Evolutionary conservation across 2,329 filamentous ascomycete species (phyloP).

Genomic region (Cercospora sojina): DNA sequence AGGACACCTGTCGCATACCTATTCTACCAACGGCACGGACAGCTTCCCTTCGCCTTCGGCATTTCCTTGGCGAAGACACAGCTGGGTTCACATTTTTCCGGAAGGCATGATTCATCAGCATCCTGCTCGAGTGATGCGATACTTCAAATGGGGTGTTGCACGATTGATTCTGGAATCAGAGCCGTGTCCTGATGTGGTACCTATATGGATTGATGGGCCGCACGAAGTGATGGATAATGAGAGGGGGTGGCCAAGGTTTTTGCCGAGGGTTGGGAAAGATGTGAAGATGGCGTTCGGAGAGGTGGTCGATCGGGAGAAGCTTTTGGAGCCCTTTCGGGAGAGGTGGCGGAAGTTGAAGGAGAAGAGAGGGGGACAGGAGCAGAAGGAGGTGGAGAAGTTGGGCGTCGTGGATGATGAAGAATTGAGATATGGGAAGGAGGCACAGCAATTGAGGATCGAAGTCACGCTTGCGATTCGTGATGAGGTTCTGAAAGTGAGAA

Average conservation of each 20-base stretch:
- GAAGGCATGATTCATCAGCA: slow-evolving; percentile 94
- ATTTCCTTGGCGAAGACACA: slow-evolving; percentile 66
- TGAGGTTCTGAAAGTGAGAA: slow-evolving; percentile 76
- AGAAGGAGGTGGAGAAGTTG: slow-evolving; percentile 31
- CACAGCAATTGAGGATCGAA: slow-evolving; percentile 72
- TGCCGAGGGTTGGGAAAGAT: slow-evolving; percentile 71
- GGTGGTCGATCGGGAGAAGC: slow-evolving; percentile 66
- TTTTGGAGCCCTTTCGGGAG: slow-evolving; percentile 74
- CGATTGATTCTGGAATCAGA: slow-evolving; percentile 87
- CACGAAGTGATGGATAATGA: slow-evolving; percentile 86
- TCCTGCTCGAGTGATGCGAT: slow-evolving; percentile 74
- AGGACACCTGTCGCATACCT: slow-evolving; percentile 53
- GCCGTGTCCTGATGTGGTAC: slow-evolving; percentile 81
- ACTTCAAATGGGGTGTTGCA: slow-evolving; percentile 97
- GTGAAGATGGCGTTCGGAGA: slow-evolving; percentile 78
- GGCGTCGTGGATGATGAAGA: slow-evolving; percentile 66
- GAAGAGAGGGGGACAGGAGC: slow-evolving; percentile 45
- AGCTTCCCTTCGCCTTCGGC: slow-evolving; percentile 69
- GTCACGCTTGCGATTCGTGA: slow-evolving; percentile 75
- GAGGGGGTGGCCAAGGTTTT: slow-evolving; percentile 72
- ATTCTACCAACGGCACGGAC: slow-evolving; percentile 67
- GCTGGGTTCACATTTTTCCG: slow-evolving; percentile 94
- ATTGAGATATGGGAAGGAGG: slow-evolving; percentile 70
- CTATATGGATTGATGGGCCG: slow-evolving; percentile 91
- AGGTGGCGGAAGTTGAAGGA: slow-evolving; percentile 70